phyloP scores from a whole-genome alignment of 2,329 filamentous ascomycete species.

The Fusarium falciforme region DNA sequence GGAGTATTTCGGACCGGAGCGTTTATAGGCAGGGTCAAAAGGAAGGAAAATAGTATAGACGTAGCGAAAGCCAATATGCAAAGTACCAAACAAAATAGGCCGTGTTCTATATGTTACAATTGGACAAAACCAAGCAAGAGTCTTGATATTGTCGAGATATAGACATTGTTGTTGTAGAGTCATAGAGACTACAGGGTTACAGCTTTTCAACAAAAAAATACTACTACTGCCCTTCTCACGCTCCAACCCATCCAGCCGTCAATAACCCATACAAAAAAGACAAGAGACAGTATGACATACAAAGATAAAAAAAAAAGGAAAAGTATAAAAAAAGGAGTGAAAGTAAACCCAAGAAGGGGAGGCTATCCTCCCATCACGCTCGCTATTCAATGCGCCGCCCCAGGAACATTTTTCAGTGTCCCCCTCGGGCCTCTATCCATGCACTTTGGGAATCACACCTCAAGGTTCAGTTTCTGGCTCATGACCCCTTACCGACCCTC shows the following conservation, averaged over 20 bases:
- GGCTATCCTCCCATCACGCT: slow-evolving; percentile 41
- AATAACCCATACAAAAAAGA: slow-evolving; percentile 15
- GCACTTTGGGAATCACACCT: slow-evolving; percentile 17
- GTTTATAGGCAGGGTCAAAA: slow-evolving; percentile 1
- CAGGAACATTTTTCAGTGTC: slow-evolving; percentile 45
- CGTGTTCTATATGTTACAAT: background rate
- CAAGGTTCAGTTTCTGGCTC: background rate
- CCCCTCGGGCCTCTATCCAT: slow-evolving; percentile 34
- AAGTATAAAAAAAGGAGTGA: slow-evolving; percentile 13
- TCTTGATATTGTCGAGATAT: slow-evolving; percentile 15
- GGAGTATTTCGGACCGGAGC: slow-evolving; percentile 21
- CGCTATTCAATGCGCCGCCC: slow-evolving; percentile 46
- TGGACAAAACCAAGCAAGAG: background rate
- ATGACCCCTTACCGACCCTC: slow-evolving; percentile 58
- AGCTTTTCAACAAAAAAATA: background rate
- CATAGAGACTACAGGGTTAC: slow-evolving; percentile 15
- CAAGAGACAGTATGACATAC: slow-evolving; percentile 22
- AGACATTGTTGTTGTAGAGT: slow-evolving; percentile 25
- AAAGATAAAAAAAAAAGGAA: slow-evolving; percentile 14
- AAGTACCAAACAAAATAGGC: background rate
- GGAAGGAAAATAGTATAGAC: slow-evolving; percentile 19
- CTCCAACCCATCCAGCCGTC: slow-evolving; percentile 16
- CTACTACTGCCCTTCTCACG: background rate
- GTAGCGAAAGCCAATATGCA: slow-evolving; percentile 10
- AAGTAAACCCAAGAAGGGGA: slow-evolving; percentile 27